These are phyloP conservation scores for Mycena rebaudengoi DNA, from an alignment of 768 basidiomycete species.

Conservation along the genomic window DNA sequence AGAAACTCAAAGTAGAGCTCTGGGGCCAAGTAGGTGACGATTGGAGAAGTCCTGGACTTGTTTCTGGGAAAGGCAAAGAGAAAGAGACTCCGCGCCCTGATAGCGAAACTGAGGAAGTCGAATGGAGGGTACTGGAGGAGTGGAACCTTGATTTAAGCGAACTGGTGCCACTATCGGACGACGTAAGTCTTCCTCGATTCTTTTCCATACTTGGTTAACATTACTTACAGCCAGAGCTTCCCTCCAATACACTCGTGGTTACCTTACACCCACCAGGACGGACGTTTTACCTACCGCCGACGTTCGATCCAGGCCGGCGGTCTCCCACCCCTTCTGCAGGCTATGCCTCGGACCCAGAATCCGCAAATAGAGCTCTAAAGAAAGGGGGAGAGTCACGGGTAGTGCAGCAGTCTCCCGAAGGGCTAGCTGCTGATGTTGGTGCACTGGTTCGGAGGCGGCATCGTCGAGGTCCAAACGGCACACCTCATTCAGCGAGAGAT, in stretches of 20 bases:
- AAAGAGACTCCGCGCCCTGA: conserved; percentile 39
- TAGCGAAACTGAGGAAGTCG: conserved; percentile 26
- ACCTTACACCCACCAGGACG: conserved; percentile 68
- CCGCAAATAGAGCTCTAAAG: conserved; percentile 53
- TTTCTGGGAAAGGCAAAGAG: conserved; percentile 56
- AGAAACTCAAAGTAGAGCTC: conserved; percentile 62
- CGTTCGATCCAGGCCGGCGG: conserved; percentile 43
- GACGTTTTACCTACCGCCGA: conserved; percentile 64
- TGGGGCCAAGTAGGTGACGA: conserved; percentile 58
- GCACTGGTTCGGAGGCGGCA: conserved; percentile 43
- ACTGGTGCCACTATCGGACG: conserved; percentile 64
- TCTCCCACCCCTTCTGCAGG: conserved; percentile 67
- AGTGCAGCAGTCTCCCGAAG: conserved; percentile 14
- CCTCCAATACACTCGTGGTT: conserved; percentile 79
- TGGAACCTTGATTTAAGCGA: conserved; percentile 72
- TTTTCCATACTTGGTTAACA: conserved; percentile 21
- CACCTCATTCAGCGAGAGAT: conserved; percentile 22
- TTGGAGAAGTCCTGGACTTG: conserved; percentile 29
- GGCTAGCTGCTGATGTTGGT: conserved; percentile 24
- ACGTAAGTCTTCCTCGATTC: conserved; percentile 54
- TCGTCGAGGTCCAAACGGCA: conserved; percentile 35
- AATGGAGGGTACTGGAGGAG: conserved; percentile 73
- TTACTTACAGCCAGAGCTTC: conserved; percentile 52
- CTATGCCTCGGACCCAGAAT: conserved; percentile 80
- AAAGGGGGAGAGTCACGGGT: conserved; percentile 33